phyloP scores from a whole-genome alignment of 2,329 filamentous ascomycete species.

The Dissoconium aciculare region DNA sequence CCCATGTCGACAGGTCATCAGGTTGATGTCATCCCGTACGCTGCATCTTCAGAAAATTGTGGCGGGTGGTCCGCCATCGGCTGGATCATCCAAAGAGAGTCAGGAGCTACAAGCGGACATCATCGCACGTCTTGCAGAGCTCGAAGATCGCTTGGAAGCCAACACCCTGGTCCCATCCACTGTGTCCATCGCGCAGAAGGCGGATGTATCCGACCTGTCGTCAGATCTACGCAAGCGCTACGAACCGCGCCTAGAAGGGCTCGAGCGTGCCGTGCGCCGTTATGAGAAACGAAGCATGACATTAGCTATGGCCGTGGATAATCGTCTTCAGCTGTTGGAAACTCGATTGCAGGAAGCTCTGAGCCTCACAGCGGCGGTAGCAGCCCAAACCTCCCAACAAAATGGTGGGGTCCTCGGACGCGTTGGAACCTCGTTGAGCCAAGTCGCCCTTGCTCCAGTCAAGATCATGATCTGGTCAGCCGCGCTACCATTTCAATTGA shows the following conservation, averaged over 20 bases:
- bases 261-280: conserved; percentile 74
- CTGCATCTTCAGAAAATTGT: conserved; percentile 67
- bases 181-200: conserved; percentile 14
- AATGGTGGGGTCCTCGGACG: conserved; percentile 13
- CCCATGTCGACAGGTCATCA: conserved; percentile 67
- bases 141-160: conserved; percentile 20
- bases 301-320: conserved; percentile 60
- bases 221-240: conserved; percentile 50
- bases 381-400: conserved; percentile 25
- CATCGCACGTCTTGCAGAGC: conserved; percentile 16
- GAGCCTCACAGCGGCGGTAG: conserved; percentile 63
- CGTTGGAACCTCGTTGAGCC: conserved; percentile 10
- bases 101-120: conserved; percentile 11
- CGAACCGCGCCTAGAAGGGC: conserved; percentile 68
- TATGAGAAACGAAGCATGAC: conserved; percentile 81
- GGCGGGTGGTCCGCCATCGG: conserved; percentile 15
- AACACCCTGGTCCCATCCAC: conserved; percentile 14
- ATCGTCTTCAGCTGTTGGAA: conserved; percentile 57
- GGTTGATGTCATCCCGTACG: conserved; percentile 63
- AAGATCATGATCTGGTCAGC: conserved; percentile 10
- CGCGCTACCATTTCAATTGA: conserved; percentile 10
- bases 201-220: conserved; percentile 20
- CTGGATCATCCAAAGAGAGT: conserved; percentile 15
- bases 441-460: conserved; percentile 9
- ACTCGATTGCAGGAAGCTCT: conserved; percentile 60